Percentiles rank a stretch among this genome's conserved stretches.
phyloP scores from a whole-genome alignment of 1,139 yeast species.

The Hemisphaericaspora xylanilytica region DNA sequence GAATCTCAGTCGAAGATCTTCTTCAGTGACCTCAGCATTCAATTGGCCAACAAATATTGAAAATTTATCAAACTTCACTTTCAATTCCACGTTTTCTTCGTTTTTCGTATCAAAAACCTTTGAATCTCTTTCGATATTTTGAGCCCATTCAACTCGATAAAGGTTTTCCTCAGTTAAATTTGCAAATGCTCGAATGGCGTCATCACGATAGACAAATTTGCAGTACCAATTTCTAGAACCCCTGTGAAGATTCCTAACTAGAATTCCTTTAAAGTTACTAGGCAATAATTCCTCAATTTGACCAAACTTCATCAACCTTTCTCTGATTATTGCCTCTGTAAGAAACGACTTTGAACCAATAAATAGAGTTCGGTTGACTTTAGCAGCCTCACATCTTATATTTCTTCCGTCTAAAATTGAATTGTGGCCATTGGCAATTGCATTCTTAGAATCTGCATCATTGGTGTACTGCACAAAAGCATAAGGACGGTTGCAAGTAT shows the following conservation, averaged over 20 bases:
- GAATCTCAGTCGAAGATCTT: conserved; percentile 56
- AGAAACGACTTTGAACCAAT: conserved; percentile 33
- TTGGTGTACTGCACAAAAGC: conserved; percentile 86
- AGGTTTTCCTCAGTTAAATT: conserved; percentile 52
- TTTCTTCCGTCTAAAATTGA: conserved; percentile 68
- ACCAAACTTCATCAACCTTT: conserved; percentile 54
- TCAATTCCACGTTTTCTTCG: conserved; percentile 11
- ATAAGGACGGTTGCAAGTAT: conserved; percentile 80
- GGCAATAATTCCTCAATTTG: conserved; percentile 69
- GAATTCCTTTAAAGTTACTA: conserved; percentile 38
- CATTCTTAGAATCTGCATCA: conserved; percentile 68
- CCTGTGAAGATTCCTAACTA: conserved; percentile 5
- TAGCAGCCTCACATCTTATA: conserved; percentile 86
- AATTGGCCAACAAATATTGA: conserved; percentile 80
- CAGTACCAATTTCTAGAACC: conserved; percentile 66
- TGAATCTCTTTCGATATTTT: conserved; percentile 52
- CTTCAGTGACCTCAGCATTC: conserved; percentile 51
- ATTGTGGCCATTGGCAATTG: conserved; percentile 69
- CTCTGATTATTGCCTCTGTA: conserved; percentile 31
- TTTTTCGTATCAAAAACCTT: neutral
- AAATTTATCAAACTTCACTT: conserved; percentile 53
- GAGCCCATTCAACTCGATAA: conserved; percentile 80
- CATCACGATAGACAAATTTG: conserved; percentile 82
- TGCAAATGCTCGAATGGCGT: conserved; percentile 86
- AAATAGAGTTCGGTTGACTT: conserved; percentile 82